phyloP scores from a whole-genome alignment of 2,329 filamentous ascomycete species.

The Cercospora sp. region DNA sequence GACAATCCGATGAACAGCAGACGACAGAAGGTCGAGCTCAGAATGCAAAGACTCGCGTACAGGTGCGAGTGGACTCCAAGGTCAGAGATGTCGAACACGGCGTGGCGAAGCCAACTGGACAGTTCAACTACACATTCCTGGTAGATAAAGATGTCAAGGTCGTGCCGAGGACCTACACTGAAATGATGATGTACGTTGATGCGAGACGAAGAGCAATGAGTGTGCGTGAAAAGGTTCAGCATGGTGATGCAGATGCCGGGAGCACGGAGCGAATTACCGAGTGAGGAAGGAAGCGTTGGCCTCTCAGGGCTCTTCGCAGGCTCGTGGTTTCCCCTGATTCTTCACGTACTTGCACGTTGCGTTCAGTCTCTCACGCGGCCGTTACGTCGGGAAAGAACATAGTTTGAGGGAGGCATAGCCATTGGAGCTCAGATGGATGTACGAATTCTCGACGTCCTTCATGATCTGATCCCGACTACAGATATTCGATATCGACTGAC shows the following conservation, averaged over 20 bases:
- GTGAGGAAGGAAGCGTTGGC: conserved; percentile 12
- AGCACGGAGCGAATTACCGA: conserved; percentile 36
- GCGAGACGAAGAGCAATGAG: conserved; percentile 58
- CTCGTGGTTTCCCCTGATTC: neutral
- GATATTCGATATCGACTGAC: neutral
- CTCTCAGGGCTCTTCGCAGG: neutral
- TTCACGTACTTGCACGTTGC: neutral
- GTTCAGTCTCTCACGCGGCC: neutral
- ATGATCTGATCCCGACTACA: neutral
- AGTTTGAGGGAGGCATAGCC: neutral
- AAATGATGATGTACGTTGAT: conserved; percentile 67
- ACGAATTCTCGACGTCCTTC: neutral
- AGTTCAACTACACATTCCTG: conserved; percentile 74
- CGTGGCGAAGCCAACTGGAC: conserved; percentile 66
- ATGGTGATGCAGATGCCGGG: conserved; percentile 36
- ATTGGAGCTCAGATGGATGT: neutral
- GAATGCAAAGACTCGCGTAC: conserved; percentile 59
- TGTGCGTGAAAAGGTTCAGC: conserved; percentile 48
- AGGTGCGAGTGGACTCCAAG: conserved; percentile 70
- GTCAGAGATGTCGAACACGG: conserved; percentile 72
- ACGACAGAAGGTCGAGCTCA: conserved; percentile 33
- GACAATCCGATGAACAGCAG: conserved; percentile 40
- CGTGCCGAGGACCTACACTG: conserved; percentile 63
- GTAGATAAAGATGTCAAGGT: conserved; percentile 66
- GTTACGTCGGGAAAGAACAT: neutral